A percentile compares a stretch with the other conserved stretches of the same genome.
Conservation (phyloP, 768 basidiomycete species). For the Trametes coccinea region DNA sequence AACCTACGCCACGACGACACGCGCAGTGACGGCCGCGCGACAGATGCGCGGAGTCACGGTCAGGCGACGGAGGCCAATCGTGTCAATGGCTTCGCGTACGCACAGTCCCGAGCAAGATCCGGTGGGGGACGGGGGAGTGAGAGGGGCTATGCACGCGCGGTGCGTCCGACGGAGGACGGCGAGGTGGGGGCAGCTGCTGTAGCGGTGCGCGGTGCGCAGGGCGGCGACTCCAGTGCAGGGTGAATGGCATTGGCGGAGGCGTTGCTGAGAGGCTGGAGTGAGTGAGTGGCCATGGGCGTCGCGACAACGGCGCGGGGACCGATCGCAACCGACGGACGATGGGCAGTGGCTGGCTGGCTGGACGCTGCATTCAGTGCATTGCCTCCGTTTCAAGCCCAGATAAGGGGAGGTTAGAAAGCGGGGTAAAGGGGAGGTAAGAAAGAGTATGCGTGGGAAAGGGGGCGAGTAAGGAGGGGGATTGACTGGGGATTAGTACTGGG, state of each 20-base stretch:
- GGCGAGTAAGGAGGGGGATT: background rate
- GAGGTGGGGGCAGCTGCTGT: background rate
- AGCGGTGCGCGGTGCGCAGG: background rate
- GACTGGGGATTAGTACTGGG: background rate
- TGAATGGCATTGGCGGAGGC: no score
- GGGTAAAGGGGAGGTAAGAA: no score
- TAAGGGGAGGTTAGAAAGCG: background rate
- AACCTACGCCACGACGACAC: conserved; percentile 13
- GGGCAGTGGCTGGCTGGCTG: background rate
- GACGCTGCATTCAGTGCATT: conserved; percentile 3
- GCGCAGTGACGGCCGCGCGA: background rate
- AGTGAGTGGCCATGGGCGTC: background rate
- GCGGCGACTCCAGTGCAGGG: no score
- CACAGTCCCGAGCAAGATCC: conserved; percentile 3
- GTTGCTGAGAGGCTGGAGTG: background rate
- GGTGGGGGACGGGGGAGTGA: background rate
- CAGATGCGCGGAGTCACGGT: background rate
- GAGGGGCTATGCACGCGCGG: background rate
- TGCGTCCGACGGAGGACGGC: background rate
- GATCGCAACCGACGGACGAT: conserved; percentile 7
- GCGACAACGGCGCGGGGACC: background rate
- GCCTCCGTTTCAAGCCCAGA: conserved; percentile 1
- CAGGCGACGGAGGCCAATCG: conserved; percentile 10
- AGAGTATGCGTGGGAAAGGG: conserved; percentile 13
- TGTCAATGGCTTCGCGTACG: conserved; percentile 10